These are phyloP conservation scores for Glutinoglossum americanum DNA, from an alignment of 495 filamentous ascomycete species.

Conservation along the genomic window DNA sequence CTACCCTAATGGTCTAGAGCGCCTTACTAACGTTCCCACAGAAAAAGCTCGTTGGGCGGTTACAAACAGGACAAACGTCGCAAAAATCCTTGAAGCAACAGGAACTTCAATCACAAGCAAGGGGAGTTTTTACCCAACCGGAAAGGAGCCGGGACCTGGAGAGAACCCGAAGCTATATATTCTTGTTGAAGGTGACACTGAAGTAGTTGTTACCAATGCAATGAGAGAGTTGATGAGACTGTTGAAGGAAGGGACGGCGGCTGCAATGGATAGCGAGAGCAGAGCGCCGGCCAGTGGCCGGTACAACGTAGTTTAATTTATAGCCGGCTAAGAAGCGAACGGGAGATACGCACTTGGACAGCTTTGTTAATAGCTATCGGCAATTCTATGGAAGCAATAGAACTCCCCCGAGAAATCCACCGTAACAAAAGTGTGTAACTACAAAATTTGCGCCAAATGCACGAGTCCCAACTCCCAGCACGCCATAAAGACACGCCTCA, in stretches of 20 bases:
- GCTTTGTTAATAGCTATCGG: background rate
- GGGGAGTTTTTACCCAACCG: conserved; percentile 65
- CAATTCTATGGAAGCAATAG: background rate
- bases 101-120: conserved; percentile 96
- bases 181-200: conserved; percentile 90
- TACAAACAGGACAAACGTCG: conserved; percentile 95
- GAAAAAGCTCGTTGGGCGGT: conserved; percentile 97
- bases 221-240: conserved; percentile 79
- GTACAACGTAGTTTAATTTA: conserved; percentile 60
- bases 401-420: background rate
- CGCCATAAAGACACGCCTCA: conserved; percentile 9
- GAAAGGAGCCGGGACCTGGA: conserved; percentile 53
- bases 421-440: background rate
- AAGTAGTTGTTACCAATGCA: conserved; percentile 73
- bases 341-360: background rate
- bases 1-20: background rate
- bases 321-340: background rate
- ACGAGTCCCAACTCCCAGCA: background rate
- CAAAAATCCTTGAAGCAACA: conserved; percentile 87
- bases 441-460: no score
- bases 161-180: conserved; percentile 87
- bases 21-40: conserved; percentile 13
- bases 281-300: conserved; percentile 62
- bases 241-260: conserved; percentile 79
- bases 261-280: conserved; percentile 66